Evolutionary conservation across 169 alveolate species (phyloP).

Genomic region (Plasmodium reichenowi): DNA sequence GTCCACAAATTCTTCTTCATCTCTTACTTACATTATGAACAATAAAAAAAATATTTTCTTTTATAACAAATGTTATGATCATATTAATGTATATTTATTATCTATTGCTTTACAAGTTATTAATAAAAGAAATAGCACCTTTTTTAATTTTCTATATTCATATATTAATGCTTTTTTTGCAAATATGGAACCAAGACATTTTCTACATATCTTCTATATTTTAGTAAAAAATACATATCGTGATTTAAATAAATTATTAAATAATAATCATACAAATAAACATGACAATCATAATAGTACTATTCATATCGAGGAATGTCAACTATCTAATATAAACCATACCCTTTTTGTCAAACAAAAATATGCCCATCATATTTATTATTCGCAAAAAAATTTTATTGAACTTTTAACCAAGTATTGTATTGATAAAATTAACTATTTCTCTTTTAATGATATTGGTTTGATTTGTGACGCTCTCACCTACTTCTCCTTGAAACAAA

Average conservation of each 20-base stretch:
- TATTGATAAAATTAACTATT: constrained; percentile 21
- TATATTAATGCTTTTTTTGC: constrained; percentile 10
- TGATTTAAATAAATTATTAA: background rate
- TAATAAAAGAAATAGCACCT: constrained; percentile 33
- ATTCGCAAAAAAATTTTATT: constrained; percentile 37
- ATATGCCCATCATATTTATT: constrained; percentile 3
- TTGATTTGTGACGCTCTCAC: constrained; percentile 33
- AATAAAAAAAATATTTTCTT: background rate
- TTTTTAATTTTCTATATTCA: constrained; percentile 28
- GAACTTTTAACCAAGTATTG: constrained; percentile 24
- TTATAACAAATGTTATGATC: constrained; percentile 35
- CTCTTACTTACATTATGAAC: background rate
- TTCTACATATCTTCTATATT: constrained; percentile 24
- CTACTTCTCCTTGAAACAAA: constrained; percentile 28
- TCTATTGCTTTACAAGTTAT: constrained; percentile 45
- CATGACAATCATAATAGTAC: background rate
- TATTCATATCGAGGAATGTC: background rate
- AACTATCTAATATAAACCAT: background rate
- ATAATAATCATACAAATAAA: background rate
- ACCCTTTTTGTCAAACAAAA: background rate
- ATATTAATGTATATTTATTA: constrained; percentile 46
- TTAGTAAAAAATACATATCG: constrained; percentile 43
- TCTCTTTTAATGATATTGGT: constrained; percentile 42
- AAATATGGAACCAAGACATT: constrained; percentile 55
- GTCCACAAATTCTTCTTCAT: too few species aligned